Evolutionary conservation across 2,329 filamentous ascomycete genomes (phyloP).

Genomic region (Fusarium tjaetaba): DNA sequence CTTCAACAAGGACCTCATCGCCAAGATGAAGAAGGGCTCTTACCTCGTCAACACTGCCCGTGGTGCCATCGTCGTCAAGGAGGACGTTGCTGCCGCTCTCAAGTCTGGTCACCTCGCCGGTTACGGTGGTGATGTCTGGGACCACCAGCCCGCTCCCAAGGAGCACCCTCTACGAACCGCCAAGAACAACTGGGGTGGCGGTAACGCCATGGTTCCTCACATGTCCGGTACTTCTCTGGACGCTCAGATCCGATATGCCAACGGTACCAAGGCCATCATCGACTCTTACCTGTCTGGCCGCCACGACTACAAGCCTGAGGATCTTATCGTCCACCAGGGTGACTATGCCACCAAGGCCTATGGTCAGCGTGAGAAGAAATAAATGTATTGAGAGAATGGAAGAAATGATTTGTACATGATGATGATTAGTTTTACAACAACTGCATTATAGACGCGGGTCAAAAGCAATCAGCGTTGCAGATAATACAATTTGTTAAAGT

Average conservation of each 20-base stretch:
- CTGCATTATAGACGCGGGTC: constrained; percentile 37
- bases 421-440: constrained; percentile 31
- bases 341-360: constrained; percentile 97
- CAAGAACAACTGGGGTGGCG: constrained; percentile 94
- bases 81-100: constrained; percentile 94
- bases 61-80: constrained; percentile 98
- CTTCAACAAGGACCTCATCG: constrained; percentile 98
- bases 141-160: constrained; percentile 94
- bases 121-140: constrained; percentile 93
- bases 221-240: constrained; percentile 99
- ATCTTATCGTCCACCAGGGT: constrained; percentile 88
- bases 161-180: constrained; percentile 93
- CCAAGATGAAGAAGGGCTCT: constrained; percentile 98
- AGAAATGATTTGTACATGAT: constrained; percentile 36
- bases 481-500: constrained; percentile 40
- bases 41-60: constrained; percentile 99
- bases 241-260: constrained; percentile 91
- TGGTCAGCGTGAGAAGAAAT: constrained; percentile 72
- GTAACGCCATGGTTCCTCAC: constrained; percentile 98
- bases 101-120: constrained; percentile 90
- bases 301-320: constrained; percentile 87
- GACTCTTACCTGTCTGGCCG: constrained; percentile 89
- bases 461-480: constrained; percentile 37
- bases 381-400: constrained; percentile 26
- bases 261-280: constrained; percentile 88